A percentile compares a stretch with the other conserved stretches of the same genome.
Evolutionary conservation across 352 stramenopile species (phyloP).

Genomic region (Pythium vanterpoolii): DNA sequence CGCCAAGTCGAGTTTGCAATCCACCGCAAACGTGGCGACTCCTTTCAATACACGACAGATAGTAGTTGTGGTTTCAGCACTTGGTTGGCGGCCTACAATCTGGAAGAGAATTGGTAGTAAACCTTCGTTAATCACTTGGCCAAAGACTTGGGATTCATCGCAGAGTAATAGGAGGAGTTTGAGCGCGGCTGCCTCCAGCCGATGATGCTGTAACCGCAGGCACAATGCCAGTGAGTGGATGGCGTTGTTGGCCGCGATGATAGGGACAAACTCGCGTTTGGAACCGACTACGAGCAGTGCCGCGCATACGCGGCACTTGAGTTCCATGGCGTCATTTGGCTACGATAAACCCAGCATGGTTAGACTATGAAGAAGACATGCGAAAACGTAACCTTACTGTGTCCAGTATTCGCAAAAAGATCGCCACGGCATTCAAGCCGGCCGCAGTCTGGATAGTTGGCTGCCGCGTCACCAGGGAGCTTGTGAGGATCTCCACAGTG

Average conservation of each 20-base stretch:
- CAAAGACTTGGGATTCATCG: conserved; percentile 40
- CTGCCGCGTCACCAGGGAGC: conserved; percentile 30
- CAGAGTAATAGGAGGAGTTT: conserved; percentile 36
- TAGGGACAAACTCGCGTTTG: conserved; percentile 32
- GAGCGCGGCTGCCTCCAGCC: conserved; percentile 33
- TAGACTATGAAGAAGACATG: neutral
- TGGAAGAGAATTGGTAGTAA: conserved; percentile 48
- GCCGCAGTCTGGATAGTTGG: conserved; percentile 31
- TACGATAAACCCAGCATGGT: neutral
- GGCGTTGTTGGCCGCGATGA: conserved; percentile 42
- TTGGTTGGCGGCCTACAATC: conserved; percentile 53
- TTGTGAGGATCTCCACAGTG: conserved; percentile 34
- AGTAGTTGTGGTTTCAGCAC: conserved; percentile 39
- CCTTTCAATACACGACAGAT: conserved; percentile 70
- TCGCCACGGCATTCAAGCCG: conserved; percentile 28
- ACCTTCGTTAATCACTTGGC: conserved; percentile 54
- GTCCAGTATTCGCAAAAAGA: conserved; percentile 34
- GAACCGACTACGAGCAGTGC: conserved; percentile 38
- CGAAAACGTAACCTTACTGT: conserved; percentile 18
- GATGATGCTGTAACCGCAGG: conserved; percentile 25
- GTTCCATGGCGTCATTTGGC: conserved; percentile 26
- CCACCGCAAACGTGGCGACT: conserved; percentile 53
- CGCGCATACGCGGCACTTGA: conserved; percentile 41
- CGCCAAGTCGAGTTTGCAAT: conserved; percentile 54
- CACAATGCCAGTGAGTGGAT: conserved; percentile 36